phyloP scores from a whole-genome alignment of 805 yeast species.

The Saccharomycopsis sp. region DNA sequence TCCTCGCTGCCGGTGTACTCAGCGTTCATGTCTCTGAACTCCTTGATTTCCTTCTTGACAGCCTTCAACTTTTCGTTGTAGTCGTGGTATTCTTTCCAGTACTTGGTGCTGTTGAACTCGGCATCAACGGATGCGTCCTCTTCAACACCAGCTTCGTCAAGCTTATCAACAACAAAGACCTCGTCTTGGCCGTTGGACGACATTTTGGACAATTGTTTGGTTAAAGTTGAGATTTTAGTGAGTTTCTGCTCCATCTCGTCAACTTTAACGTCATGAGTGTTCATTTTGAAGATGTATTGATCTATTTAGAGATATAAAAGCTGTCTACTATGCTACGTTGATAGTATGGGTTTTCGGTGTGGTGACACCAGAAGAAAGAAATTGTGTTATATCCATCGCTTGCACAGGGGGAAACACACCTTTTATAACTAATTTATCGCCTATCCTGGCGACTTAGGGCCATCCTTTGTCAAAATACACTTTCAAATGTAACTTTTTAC shows the following conservation, averaged over 20 bases:
- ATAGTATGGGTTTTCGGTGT: no score
- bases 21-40: constrained; percentile 17
- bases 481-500: background rate
- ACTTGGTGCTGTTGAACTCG: constrained; percentile 10
- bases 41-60: constrained; percentile 20
- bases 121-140: constrained; percentile 5
- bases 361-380: no score
- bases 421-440: background rate
- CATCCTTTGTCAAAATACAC: no score
- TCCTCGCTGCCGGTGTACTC: constrained; percentile 21
- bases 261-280: constrained; percentile 4
- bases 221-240: constrained; percentile 17
- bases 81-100: constrained; percentile 21
- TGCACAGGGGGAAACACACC: background rate
- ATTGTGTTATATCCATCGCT: background rate
- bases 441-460: background rate
- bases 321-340: no score
- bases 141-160: background rate
- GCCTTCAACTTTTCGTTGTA: constrained; percentile 14
- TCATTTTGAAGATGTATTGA: background rate
- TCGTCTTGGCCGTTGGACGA: constrained; percentile 12
- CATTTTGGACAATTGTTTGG: constrained; percentile 18
- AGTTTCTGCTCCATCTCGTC: constrained; percentile 19
- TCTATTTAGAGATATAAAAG: no score
- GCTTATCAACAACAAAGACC: constrained; percentile 1